Conservation (phyloP, 176 grass and related monocot genomes). For the Hsuehochloa calcarea region DNA sequence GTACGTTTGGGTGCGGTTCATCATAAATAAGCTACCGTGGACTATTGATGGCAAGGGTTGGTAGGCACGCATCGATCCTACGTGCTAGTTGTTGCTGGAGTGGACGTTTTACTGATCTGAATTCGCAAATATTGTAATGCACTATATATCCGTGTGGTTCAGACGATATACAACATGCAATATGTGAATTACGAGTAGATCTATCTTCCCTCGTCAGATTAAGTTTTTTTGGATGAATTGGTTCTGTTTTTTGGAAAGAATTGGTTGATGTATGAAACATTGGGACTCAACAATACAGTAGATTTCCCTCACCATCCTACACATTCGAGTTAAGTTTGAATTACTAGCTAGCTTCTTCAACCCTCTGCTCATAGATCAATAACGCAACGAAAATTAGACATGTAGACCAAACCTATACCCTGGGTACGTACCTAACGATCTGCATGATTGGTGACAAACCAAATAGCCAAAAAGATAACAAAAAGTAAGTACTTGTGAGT, state of each 20-base stretch:
- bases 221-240: no score
- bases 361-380: background rate
- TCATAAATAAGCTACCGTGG: no score
- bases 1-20: background rate
- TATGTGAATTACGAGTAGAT: no score
- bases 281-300: no score
- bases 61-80: no score
- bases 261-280: no score
- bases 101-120: background rate
- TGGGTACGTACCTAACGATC: background rate
- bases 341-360: background rate
- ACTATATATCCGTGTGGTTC: background rate
- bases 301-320: no score
- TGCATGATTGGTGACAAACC: background rate
- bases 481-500: background rate
- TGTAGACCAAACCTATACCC: background rate
- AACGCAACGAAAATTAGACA: background rate
- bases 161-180: background rate
- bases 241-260: no score
- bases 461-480: background rate
- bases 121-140: background rate
- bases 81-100: background rate
- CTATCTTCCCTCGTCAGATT: no score
- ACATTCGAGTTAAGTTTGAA: no score
- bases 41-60: no score